A percentile compares a stretch with the other conserved stretches of the same genome.
These are phyloP conservation scores for Neopestalotiopsis clavispora DNA, from an alignment of 2,329 filamentous ascomycete genomes.

Conservation along the genomic window DNA sequence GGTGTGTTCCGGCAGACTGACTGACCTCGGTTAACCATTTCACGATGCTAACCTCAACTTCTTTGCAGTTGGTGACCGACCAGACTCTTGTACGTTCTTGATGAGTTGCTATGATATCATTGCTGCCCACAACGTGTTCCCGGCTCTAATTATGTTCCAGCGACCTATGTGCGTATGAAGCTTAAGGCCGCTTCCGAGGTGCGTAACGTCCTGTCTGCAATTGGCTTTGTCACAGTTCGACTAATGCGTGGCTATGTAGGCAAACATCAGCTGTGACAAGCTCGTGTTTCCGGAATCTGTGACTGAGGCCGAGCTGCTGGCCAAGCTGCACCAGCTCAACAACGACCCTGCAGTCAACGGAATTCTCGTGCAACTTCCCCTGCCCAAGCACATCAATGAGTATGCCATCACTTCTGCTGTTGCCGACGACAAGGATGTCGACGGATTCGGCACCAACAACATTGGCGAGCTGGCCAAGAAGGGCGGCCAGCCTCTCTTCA, in stretches of 20 bases:
- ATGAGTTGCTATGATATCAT: slow-evolving; percentile 10
- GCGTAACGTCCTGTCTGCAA: slow-evolving; percentile 32
- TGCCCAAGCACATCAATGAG: slow-evolving; percentile 90
- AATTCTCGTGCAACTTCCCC: slow-evolving; percentile 89
- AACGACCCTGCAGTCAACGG: slow-evolving; percentile 86
- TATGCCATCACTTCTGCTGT: slow-evolving; percentile 90
- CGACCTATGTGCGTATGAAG: slow-evolving; percentile 99
- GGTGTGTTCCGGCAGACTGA: slow-evolving; percentile 55
- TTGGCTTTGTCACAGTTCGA: slow-evolving; percentile 17
- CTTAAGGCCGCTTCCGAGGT: slow-evolving; percentile 94
- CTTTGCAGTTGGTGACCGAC: slow-evolving; percentile 80
- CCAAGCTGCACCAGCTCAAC: slow-evolving; percentile 82
- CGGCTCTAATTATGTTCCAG: slow-evolving; percentile 52
- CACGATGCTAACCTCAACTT: slow-evolving; percentile 6
- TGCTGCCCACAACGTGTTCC: slow-evolving; percentile 14
- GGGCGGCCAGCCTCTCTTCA: slow-evolving; percentile 86
- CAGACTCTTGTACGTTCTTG: slow-evolving; percentile 78
- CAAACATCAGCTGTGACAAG: slow-evolving; percentile 87
- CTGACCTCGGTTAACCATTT: slow-evolving; percentile 1
- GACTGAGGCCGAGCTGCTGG: slow-evolving; percentile 83
- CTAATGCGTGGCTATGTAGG: slow-evolving; percentile 53
- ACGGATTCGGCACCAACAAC: slow-evolving; percentile 92
- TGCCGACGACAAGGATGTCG: slow-evolving; percentile 93
- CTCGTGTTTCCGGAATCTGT: slow-evolving; percentile 83
- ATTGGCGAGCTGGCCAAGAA: slow-evolving; percentile 97